Evolutionary conservation across 2,329 filamentous ascomycete species (phyloP), one percentile per base, ranked within the genome.

Genomic region (Lizonia empirigonia): DNA sequence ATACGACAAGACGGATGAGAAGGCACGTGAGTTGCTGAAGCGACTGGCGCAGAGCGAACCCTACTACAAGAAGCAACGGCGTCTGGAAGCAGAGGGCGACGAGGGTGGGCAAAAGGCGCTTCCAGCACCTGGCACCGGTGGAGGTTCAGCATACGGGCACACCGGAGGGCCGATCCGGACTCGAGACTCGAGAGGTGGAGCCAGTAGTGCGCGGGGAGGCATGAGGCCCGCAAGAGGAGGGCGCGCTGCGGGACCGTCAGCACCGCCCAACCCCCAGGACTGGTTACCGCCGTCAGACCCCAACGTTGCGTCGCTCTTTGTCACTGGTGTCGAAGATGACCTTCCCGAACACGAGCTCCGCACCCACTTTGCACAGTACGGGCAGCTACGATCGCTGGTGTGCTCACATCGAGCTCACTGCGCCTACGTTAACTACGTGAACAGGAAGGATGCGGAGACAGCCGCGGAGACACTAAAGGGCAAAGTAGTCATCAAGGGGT

Each of bases 351-450:
- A 92, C 74, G 91, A 92, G 65, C 80, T 99, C 20, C 89, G 94
- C 38, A 88, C 91, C 2, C 94, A 95, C 74, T 99, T 99, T 78
- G 85, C 90, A 54, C 83, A 84, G 15, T 91, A 92, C 65, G 94
- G 94, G 57, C 90, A 93, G 68, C 87, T 99, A 53, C 90, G 94
- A 65, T 97, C 91, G 20, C 78, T 99, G 13, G 88, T 99, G 29
- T 97, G 94, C 74, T 97, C 92, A 6, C 94, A 99, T 76, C 91
- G 96, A 78, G 93, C 93, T 13, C 94, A 97, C 69, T 97, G 92
- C 72, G 94, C 94, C 1, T 99, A 97, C 69, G 81, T 99, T 76
- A 99, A 99, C 76, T 99, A 91, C 71, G 86, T 91, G 62, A 90
- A 88, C 3, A 84, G 94, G 50, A 85, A 90, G 55, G 88, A 84